Evolutionary conservation across 2,329 filamentous ascomycete species (phyloP), one percentile per base, ranked within the genome.

Genomic region (Ustulina deusta): DNA sequence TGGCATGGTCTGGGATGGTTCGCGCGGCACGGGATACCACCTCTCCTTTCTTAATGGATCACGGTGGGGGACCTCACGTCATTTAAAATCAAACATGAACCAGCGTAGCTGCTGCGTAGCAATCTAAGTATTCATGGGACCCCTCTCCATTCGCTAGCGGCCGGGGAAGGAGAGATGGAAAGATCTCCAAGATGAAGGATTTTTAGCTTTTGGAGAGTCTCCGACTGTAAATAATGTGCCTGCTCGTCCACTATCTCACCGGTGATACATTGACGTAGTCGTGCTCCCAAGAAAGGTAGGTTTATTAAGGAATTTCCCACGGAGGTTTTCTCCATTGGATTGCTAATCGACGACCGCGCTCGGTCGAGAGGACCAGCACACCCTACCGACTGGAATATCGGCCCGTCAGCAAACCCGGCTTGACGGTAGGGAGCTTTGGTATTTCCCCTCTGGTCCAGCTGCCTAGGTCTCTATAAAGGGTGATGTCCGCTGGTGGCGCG

Each of bases 301-400:
- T 15, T 55, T 15, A 34, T 40, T 11, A 22, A 49, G 15, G 15
- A 60, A 10, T 10, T 40, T 13, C 13, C n/a, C 29, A 11, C 57
- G 61, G 51, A 42, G 22, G 17, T 40, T 2, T 25, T 58, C 61
- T 51, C 57, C 61, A 56, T 46, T 49, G 22, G 49, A 32, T 46
- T 34, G 34, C 34, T 56, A 38, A 29, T 29, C 40, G 38, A 34
- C 17, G 56, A 51, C 49, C 27, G 17, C n/a, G 25, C 40, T n/a
- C 11, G 42, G 20, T 32, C 36, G 40, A 54, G 56, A 52, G 5
- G 9, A 20, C 13, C 22, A 59, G 7, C 54, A 54, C n/a, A 38
- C 56, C 60, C 10, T 46, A 51, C 55, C 59, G 36, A 32, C 67
- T 42, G 67, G 67, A 63, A 64, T 63, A 25, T 66, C 67, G 67